A percentile compares a stretch with the other conserved stretches of the same genome.
Evolutionary conservation across 495 filamentous ascomycete genomes (phyloP).

Genomic region (Podospora sp.): DNA sequence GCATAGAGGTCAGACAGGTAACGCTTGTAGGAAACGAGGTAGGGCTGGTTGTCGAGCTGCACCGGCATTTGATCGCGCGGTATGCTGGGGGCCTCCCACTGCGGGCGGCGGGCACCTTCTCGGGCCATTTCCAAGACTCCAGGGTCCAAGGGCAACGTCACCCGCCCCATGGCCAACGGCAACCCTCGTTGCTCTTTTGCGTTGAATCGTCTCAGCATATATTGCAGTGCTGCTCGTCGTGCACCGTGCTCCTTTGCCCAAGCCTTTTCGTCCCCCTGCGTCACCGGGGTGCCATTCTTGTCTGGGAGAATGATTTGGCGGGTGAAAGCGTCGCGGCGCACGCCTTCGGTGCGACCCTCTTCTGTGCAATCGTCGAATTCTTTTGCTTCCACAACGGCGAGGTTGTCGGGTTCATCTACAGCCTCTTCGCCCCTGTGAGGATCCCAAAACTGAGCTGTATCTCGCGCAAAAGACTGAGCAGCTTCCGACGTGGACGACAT

Average conservation of each 20-base stretch:
- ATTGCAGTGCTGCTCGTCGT: constrained; percentile 45
- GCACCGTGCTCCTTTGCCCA: constrained; percentile 39
- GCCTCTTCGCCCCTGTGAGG: not conserved
- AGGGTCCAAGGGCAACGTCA: not conserved
- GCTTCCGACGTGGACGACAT: constrained; percentile 14
- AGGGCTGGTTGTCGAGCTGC: constrained; percentile 28
- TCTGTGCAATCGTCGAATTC: constrained; percentile 14
- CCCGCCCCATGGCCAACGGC: not conserved
- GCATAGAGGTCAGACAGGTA: not conserved
- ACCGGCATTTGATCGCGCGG: constrained; percentile 7
- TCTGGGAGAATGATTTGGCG: constrained; percentile 21
- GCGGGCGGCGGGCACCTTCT: not conserved
- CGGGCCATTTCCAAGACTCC: not conserved
- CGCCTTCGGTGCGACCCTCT: not conserved
- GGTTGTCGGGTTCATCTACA: constrained; percentile 11
- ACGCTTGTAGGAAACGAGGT: constrained; percentile 16
- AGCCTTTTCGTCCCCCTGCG: not conserved
- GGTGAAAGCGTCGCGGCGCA: constrained; percentile 17
- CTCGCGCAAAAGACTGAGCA: not conserved
- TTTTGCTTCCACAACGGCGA: constrained; percentile 19
- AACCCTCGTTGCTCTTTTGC: constrained; percentile 1
- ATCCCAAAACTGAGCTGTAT: constrained; percentile 14
- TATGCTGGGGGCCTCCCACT: not conserved
- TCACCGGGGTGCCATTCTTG: constrained; percentile 13
- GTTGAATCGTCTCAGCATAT: constrained; percentile 36